phyloP scores from a whole-genome alignment of 1,139 yeast species.

The Sugiyamaella pinicola region DNA sequence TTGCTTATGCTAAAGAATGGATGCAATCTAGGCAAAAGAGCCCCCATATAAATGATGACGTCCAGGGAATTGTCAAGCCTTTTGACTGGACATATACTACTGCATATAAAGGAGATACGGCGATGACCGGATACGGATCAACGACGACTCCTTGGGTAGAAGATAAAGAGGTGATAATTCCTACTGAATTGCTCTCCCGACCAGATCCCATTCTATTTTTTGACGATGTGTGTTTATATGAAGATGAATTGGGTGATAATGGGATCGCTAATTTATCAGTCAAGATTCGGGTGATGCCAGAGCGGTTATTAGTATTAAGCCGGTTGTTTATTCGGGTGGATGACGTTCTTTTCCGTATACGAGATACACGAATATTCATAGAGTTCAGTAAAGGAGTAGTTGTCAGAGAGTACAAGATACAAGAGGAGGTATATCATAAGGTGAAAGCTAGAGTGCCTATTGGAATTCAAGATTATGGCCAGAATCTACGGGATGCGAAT shows the following conservation, averaged over 20 bases:
- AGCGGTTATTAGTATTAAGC: constrained; percentile 68
- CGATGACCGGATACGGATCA: constrained; percentile 10
- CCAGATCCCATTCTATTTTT: constrained; percentile 88
- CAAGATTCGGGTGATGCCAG: constrained; percentile 87
- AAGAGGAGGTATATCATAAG: constrained; percentile 65
- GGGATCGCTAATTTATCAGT: constrained; percentile 80
- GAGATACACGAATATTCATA: constrained; percentile 81
- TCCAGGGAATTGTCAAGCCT: constrained; percentile 66
- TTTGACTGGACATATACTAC: constrained; percentile 98
- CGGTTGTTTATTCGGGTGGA: constrained; percentile 88
- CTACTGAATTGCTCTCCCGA: constrained; percentile 64
- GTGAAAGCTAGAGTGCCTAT: constrained; percentile 52
- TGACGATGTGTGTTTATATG: constrained; percentile 85
- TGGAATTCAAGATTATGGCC: constrained; percentile 67
- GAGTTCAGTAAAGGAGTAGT: constrained; percentile 70
- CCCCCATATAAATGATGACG: constrained; percentile 42
- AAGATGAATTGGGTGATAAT: constrained; percentile 95
- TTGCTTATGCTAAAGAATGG: constrained; percentile 92
- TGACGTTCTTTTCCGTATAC: constrained; percentile 76
- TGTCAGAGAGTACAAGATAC: constrained; percentile 75
- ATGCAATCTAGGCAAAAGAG: constrained; percentile 55
- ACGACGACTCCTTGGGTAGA: constrained; percentile 26
- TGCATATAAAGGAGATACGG: constrained; percentile 63
- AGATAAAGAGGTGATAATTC: constrained; percentile 49
- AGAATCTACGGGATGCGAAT: constrained; percentile 72